Percentiles rank a stretch among this genome's conserved stretches.
Conservation (phyloP, 2,329 filamentous ascomycete genomes). For the Didymella keratinophila region DNA sequence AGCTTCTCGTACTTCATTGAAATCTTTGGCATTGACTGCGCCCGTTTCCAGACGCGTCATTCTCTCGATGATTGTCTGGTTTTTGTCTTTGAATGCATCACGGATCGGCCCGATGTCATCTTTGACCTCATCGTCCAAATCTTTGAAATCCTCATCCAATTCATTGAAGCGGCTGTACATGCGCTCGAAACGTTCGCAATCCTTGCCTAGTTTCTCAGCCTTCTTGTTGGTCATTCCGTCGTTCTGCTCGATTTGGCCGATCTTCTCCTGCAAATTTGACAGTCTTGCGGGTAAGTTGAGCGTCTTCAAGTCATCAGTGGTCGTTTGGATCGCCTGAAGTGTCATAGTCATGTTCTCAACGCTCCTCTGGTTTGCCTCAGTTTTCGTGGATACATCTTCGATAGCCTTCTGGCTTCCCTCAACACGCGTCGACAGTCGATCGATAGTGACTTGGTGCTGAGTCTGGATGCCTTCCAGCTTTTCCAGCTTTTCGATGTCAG, state of each 20-base stretch:
- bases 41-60: not conserved
- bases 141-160: not conserved
- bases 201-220: not conserved
- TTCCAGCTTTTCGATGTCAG: not conserved
- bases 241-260: not conserved
- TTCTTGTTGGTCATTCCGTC: not conserved
- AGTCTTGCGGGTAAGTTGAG: conserved; percentile 4
- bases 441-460: not conserved
- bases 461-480: not conserved
- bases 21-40: not conserved
- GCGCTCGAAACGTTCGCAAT: too few species aligned
- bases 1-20: not conserved
- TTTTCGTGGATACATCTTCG: not conserved
- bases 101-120: not conserved
- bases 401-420: not conserved
- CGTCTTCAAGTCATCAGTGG: not conserved
- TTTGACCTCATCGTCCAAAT: not conserved
- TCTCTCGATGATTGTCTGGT: not conserved
- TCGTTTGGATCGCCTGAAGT: not conserved
- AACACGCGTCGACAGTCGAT: not conserved
- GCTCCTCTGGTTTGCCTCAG: not conserved
- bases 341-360: not conserved
- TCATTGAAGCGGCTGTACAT: too few species aligned
- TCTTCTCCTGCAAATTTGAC: not conserved
- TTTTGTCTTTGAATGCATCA: not conserved